Evolutionary conservation across 148 eudicot genomes (phyloP), one percentile per base, ranked within the genome.

Genomic region (Mesembryanthemum crystallinum): DNA sequence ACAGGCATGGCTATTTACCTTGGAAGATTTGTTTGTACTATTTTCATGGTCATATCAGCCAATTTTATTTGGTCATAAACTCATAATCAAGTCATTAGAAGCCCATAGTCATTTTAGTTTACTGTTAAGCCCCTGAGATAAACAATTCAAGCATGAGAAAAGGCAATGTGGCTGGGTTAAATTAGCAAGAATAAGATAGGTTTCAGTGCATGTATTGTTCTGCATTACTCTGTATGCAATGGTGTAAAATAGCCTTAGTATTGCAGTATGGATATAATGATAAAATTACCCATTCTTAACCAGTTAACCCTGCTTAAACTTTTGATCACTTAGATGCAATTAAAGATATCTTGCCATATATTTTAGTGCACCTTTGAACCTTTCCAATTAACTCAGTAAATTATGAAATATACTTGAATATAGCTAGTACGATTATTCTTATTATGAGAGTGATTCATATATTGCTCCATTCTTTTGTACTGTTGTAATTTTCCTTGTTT

Each of bases 1-100:
- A 74, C 98, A 92, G 98, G 98, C 89, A 77, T 71, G 62, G 3
- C 27, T 30, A 65, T 32, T 57, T 5, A 23, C 61, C 33, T 51
- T 81, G 35, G 33, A 49, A 51, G 14, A 47, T 25, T 45, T 66
- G 1, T 30, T 21, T 18, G 20, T 54, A 70, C 24, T 5, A 23
- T 15, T 23, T 21, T 32, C 12, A 0, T 51, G 29, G 54, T 24
- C 27, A 47, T 29, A 9, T 27, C 30, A 20, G 11, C 47, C 55
- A 30, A 51, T 24, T 11, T 4, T 24, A 15, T 7, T 33, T 35
- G 4, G 21, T 33, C 35, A n/a, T 61, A 30, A 13, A 5, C 27
- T n/a, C 6, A 42, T 51, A 7, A 77, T 42, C 55, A 69, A 68
- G 21, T 57, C 32, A 27, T 57, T 35, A 61, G 32, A 70, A 27